Conservation (phyloP, 1,284 basidiomycete genomes). For the Apiotrichum akiyoshidainum region DNA sequence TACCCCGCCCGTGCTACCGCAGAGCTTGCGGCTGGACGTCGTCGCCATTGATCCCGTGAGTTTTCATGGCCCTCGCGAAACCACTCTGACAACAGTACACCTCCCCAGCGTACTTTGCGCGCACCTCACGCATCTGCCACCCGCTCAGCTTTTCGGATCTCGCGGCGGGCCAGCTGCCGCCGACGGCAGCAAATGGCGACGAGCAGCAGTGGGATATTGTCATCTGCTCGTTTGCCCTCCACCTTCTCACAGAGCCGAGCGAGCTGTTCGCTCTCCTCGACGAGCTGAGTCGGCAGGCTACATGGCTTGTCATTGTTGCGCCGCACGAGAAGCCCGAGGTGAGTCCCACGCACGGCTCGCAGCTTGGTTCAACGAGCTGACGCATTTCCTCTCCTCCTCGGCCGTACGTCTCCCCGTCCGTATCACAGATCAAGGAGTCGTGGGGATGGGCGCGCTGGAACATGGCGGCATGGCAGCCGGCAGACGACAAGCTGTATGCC, state of each 20-base stretch:
- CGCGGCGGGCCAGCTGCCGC: slow-evolving; percentile 55
- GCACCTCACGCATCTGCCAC: slow-evolving; percentile 56
- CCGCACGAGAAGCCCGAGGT: slow-evolving; percentile 74
- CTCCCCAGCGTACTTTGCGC: slow-evolving; percentile 54
- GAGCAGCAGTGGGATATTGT: slow-evolving; percentile 57
- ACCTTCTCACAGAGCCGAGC: slow-evolving; percentile 62
- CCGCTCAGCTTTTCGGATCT: slow-evolving; percentile 59
- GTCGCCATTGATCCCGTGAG: slow-evolving; percentile 53
- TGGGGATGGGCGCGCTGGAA: slow-evolving; percentile 74
- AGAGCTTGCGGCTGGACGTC: slow-evolving; percentile 25
- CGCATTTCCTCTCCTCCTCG: too few relatives aligned
- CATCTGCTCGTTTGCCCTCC: slow-evolving; percentile 68
- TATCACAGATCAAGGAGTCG: slow-evolving; percentile 62
- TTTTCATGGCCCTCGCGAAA: not conserved
- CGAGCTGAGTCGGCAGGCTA: slow-evolving; percentile 61
- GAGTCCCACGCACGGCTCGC: slow-evolving; percentile 25
- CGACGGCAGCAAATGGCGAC: slow-evolving; percentile 14
- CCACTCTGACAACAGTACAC: slow-evolving; percentile 53
- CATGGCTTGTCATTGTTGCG: slow-evolving; percentile 65
- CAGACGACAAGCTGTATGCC: slow-evolving; percentile 45
- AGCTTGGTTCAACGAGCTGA: not conserved
- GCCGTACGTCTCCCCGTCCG: too few relatives aligned
- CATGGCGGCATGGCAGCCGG: slow-evolving; percentile 57
- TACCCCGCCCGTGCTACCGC: slow-evolving; percentile 19
- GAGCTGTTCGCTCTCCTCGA: slow-evolving; percentile 64